These are phyloP conservation scores for Elaeis oleifera DNA, from an alignment of 202 grass and related monocot species.

Conservation along the genomic window DNA sequence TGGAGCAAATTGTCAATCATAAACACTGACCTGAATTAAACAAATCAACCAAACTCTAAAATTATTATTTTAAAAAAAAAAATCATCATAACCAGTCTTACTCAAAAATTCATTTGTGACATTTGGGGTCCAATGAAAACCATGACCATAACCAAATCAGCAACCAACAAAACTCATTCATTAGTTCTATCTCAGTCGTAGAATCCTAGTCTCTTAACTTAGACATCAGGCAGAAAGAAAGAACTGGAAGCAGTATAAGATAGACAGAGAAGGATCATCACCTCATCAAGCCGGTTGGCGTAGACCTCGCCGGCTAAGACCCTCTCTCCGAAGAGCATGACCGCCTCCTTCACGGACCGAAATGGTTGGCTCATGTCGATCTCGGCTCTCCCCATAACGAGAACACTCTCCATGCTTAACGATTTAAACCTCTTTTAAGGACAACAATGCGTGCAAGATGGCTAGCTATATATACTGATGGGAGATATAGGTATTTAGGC, in stretches of 20 bases:
- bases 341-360: slow-evolving; percentile 86
- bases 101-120: too few relatives aligned
- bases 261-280: neutral
- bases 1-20: too few relatives aligned
- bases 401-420: slow-evolving; percentile 14
- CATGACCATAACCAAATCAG: too few relatives aligned
- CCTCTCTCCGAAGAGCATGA: slow-evolving; percentile 72
- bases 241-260: too few relatives aligned
- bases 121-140: too few relatives aligned
- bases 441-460: slow-evolving; percentile 17
- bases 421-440: neutral
- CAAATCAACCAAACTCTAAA: too few relatives aligned
- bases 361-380: slow-evolving; percentile 82
- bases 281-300: slow-evolving; percentile 41
- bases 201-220: too few relatives aligned
- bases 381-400: slow-evolving; percentile 45
- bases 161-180: too few relatives aligned
- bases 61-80: neutral
- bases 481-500: neutral
- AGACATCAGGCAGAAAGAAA: too few relatives aligned
- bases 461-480: neutral
- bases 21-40: too few relatives aligned
- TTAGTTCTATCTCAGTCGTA: too few relatives aligned
- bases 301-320: slow-evolving; percentile 73
- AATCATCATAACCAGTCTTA: neutral